phyloP scores from a whole-genome alignment of 108 stramenopile genomes.

The Skeletonema grethae region DNA sequence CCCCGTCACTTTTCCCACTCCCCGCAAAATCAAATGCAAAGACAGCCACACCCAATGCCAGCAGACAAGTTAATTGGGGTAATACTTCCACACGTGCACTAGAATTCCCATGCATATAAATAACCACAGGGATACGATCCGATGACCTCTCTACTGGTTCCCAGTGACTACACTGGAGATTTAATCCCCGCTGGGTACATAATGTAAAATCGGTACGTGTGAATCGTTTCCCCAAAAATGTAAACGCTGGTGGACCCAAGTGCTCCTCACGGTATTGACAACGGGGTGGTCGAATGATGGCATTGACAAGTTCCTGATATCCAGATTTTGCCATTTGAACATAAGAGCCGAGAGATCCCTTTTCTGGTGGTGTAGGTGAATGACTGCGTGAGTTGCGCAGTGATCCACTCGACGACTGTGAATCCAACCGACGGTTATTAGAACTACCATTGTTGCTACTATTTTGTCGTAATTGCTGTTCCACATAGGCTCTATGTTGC shows the following conservation, averaged over 20 bases:
- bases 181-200: constrained; percentile 86
- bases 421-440: constrained; percentile 20
- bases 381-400: constrained; percentile 32
- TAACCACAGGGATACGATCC: constrained; percentile 73
- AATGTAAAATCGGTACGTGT: constrained; percentile 93
- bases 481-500: constrained; percentile 29
- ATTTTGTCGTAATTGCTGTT: background rate
- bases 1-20: constrained; percentile 95
- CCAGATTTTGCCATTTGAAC: constrained; percentile 71
- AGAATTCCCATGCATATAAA: constrained; percentile 78
- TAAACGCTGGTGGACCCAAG: constrained; percentile 84
- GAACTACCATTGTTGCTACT: background rate
- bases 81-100: constrained; percentile 60
- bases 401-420: constrained; percentile 12
- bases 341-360: constrained; percentile 48
- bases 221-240: constrained; percentile 87
- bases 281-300: constrained; percentile 74
- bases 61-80: constrained; percentile 65
- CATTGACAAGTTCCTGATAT: constrained; percentile 79
- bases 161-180: constrained; percentile 94
- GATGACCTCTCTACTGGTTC: constrained; percentile 87
- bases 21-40: constrained; percentile 99
- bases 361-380: constrained; percentile 48
- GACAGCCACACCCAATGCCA: constrained; percentile 89
- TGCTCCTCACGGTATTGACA: constrained; percentile 65